Evolutionary conservation across 2,329 filamentous ascomycete species (phyloP), one percentile per base, ranked within the genome.

Genomic region (Calonectria hongkongensis): DNA sequence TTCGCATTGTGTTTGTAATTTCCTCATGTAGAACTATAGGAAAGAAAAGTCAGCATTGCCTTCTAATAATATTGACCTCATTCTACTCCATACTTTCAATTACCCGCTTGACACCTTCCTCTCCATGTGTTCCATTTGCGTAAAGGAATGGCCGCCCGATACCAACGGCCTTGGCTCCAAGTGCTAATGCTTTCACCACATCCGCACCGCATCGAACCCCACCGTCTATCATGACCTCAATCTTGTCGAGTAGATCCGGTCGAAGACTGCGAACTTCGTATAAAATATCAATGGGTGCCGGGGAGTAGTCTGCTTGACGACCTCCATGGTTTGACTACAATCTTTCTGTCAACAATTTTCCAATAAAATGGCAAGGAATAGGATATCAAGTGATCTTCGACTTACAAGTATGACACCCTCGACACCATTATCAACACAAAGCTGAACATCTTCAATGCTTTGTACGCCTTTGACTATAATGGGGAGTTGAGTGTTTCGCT

Each of bases 141-240:
- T 50, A 50, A n/a, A 50, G 47, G 21, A 50, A 50, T 12, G 74
- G 68, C 9, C 27, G 70, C 21, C 70, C 70, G 15, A 72, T 48
- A 10, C 65, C 70, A 27, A 72, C 70, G 2, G 33, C 70, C 41
- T 36, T 64, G 7, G 66, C 70, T 15, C 70, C 70, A 12, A 72
- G 65, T 10, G 70, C 70, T 9, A 72, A 47, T 2, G 66, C 65
- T 51, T 72, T 72, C 1, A 72, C 66, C 30, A 72, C 64, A 48
- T 72, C 70, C 1, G 70, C 27, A 12, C 70, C 70, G 21, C 66
- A 30, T 13, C 56, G 45, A 16, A 72, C 48, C 3, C 70, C 70
- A 10, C 70, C 66, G 28, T 72, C 70, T 1, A 69, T 48, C 5
- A 72, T 65, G 1, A 72, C 21, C 15, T 72, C 66, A 18, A 48